Evolutionary conservation across 441 rosid species (phyloP), one percentile per base, ranked within the genome.

Genomic region (Brassica hybrid): DNA sequence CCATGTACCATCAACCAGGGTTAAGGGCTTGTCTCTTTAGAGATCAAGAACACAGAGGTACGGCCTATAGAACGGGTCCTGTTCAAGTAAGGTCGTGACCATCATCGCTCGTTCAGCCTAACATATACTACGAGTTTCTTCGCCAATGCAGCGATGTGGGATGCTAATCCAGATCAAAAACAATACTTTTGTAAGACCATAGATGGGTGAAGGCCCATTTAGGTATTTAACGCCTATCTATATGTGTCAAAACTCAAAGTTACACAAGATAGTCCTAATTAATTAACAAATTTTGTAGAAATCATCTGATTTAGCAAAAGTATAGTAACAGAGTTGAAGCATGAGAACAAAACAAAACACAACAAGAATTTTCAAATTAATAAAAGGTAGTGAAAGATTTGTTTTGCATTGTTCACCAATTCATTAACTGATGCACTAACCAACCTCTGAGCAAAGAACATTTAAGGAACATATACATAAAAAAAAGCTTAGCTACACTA

Each of bases 401-500:
- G 8, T 54, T 17, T 66, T 62, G 30, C n/a, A n/a, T n/a, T n/a
- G 32, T 27, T 27, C 32, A 21, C 38, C 21, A 8, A 23, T 71
- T 63, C 14, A 72, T 48, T n/a, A 65, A 27, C 32, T 45, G 5
- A 27, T 5, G 21, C 69, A 63, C 21, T 10, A 12, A 72, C 34
- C 13, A 65, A 65, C 32, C 69, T 21, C 6, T 21, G 7, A 73
- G 52, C 54, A n/a, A 73, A 14, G 17, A 65, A 65, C 79, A 61
- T 19, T 5, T 2, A 59, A 6, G 45, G 66, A 58, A 64, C 59
- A 63, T 30, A 52, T 34, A 61, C 68, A 75, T 67, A 30, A 27
- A 13, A 45, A 34, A 75, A 7, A 75, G 23, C 66, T 74, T 65
- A 56, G 30, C 65, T 74, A 11, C 30, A 62, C 69, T 48, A 30